Evolutionary conservation across 192 early-diverging fungal species (phyloP), one percentile per base, ranked within the genome.

Genomic region (Podila horticola): DNA sequence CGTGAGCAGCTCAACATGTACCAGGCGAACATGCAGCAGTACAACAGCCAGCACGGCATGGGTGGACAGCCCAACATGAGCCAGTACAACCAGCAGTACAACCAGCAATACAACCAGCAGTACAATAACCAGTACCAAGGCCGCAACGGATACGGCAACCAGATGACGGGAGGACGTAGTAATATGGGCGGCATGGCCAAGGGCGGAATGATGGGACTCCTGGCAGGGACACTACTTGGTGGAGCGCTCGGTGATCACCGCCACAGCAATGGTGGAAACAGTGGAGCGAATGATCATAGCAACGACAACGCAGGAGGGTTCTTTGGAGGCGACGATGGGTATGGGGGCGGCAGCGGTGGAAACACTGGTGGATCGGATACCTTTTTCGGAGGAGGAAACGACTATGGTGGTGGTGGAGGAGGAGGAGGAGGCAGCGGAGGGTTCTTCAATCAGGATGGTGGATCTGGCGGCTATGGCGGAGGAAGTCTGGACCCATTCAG

Each of bases 151-250:
- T n/a, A 60, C 29, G 34, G 17, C 26, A 72, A 26, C 29, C 30
- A 28, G 15, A 58, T 9, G 26, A 26, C 33, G 13, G 24, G 41
- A 34, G 72, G 65, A 26, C 31, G 38, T 1, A 57, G 71, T 6
- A 24, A 58, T n/a, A 74, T 68, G 64, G 72, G 72, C 10, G 26
- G 63, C 7, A 62, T 74, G 64, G 72, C 72, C 22, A 67, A 59
- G 31, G 72, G 72, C 31, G 72, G 72, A 1, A 50, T 67, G 64
- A 51, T 67, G 58, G 72, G 72, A 10, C 13, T 74, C 0, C 31
- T 67, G 29, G 72, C 64, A 0, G 72, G 58, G 3, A 13, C 63
- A 1, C 13, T 73, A 8, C 22, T 73, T 12, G 71, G 63, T 1
- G 19, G 29, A 31, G 17, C 34, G 1, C 31, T 66, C 9, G 63